phyloP scores from a whole-genome alignment of 805 yeast genomes.

The Lipomyces anomalus region DNA sequence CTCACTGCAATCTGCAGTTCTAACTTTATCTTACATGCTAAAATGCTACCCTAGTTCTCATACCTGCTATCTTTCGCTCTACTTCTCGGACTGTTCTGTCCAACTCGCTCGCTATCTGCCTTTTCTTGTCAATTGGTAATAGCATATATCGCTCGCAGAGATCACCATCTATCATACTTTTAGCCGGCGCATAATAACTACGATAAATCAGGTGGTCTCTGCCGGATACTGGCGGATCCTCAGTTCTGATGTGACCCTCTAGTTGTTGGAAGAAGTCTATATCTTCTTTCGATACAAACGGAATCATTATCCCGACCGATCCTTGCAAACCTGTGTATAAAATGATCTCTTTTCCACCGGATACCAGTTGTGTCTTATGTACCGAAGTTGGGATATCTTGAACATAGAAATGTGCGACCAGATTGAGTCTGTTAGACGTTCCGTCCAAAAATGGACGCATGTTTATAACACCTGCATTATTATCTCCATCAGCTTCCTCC shows the following conservation, averaged over 20 bases:
- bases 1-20: no score
- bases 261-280: conserved; percentile 51
- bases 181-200: conserved; percentile 75
- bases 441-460: conserved; percentile 42
- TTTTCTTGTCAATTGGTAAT: conserved; percentile 24
- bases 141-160: conserved; percentile 54
- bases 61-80: conserved; percentile 31
- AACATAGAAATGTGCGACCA: conserved; percentile 53
- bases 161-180: conserved; percentile 82
- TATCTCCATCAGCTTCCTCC: conserved; percentile 47
- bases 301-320: conserved; percentile 65
- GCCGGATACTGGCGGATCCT: conserved; percentile 44
- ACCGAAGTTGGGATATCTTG: conserved; percentile 69
- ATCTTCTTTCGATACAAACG: conserved; percentile 60
- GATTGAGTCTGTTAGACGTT: conserved; percentile 48
- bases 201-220: conserved; percentile 65
- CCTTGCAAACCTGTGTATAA: conserved; percentile 78
- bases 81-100: conserved; percentile 32
- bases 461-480: conserved; percentile 37
- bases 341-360: conserved; percentile 62
- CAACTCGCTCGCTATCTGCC: conserved; percentile 30
- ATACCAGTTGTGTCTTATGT: conserved; percentile 46
- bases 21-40: no score
- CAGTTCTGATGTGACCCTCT: conserved; percentile 39
- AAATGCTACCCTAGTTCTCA: conserved; percentile 28